Percentiles rank a stretch among this genome's conserved stretches.
Evolutionary conservation across 495 filamentous ascomycete genomes (phyloP).

Genomic region (Talaromyces liani): DNA sequence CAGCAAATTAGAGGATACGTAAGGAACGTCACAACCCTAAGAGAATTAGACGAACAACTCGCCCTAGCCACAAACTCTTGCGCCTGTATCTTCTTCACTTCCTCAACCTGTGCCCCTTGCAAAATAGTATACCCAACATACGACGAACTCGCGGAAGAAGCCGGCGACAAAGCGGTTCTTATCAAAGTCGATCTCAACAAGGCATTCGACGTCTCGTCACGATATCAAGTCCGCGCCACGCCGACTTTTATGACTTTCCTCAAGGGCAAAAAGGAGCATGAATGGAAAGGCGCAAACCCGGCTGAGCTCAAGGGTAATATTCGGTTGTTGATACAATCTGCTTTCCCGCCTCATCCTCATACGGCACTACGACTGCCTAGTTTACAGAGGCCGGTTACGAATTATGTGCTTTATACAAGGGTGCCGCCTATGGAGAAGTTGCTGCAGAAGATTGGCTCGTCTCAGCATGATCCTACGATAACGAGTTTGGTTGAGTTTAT

Average conservation of each 20-base stretch:
- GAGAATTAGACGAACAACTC: conserved; percentile 55
- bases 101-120: conserved; percentile 79
- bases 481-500: conserved; percentile 58
- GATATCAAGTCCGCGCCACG: conserved; percentile 66
- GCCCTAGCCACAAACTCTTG: conserved; percentile 52
- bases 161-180: conserved; percentile 58
- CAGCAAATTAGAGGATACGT: conserved; percentile 27
- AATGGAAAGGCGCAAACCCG: conserved; percentile 74
- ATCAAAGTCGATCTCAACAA: conserved; percentile 77
- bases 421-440: conserved; percentile 80
- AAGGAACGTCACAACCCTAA: conserved; percentile 43
- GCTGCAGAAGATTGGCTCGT: conserved; percentile 56
- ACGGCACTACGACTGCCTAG: conserved; percentile 59
- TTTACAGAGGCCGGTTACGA: conserved; percentile 52
- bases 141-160: conserved; percentile 69
- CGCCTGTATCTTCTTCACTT: conserved; percentile 90
- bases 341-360: conserved; percentile 72
- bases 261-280: conserved; percentile 64
- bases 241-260: conserved; percentile 90
- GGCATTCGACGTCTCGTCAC: conserved; percentile 56
- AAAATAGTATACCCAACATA: conserved; percentile 77
- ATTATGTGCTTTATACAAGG: conserved; percentile 69
- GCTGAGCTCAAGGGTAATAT: conserved; percentile 62
- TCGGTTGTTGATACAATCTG: conserved; percentile 66
- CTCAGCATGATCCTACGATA: conserved; percentile 47